Evolutionary conservation across 1,139 yeast species (phyloP).

Genomic region (Candida sanyaensis): DNA sequence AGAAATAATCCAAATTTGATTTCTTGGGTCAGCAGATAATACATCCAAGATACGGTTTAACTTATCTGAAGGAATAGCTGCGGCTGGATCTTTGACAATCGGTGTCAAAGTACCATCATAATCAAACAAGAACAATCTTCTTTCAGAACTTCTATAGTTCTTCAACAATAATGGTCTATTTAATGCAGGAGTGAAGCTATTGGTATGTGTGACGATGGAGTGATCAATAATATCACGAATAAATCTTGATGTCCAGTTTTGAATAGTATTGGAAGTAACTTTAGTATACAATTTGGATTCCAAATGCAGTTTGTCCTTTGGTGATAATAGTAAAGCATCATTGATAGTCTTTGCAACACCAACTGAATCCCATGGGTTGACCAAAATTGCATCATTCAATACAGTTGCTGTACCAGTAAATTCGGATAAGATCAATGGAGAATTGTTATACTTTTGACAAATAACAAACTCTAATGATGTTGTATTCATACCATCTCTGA

Average conservation of each 20-base stretch:
- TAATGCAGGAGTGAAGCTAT: constrained; percentile 79
- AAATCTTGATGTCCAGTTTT: constrained; percentile 75
- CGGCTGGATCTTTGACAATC: constrained; percentile 93
- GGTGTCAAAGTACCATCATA: constrained; percentile 98
- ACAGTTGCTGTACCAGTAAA: constrained; percentile 91
- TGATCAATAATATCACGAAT: constrained; percentile 56
- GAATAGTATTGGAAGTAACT: constrained; percentile 74
- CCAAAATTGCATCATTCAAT: constrained; percentile 75
- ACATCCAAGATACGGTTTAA: constrained; percentile 60
- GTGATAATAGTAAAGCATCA: constrained; percentile 58
- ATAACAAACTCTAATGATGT: constrained; percentile 91
- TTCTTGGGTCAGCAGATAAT: constrained; percentile 73
- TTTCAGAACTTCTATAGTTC: constrained; percentile 59
- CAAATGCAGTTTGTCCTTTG: constrained; percentile 39
- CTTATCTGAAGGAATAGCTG: constrained; percentile 89
- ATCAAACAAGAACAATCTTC: constrained; percentile 86
- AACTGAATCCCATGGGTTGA: constrained; percentile 96
- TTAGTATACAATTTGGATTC: constrained; percentile 58
- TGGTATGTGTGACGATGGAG: constrained; percentile 42
- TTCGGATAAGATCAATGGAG: constrained; percentile 85
- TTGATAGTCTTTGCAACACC: constrained; percentile 88
- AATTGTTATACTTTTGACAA: constrained; percentile 72
- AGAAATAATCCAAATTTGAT: constrained; percentile 92
- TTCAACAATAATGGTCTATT: constrained; percentile 68
- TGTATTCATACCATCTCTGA: constrained; percentile 96